phyloP scores from a whole-genome alignment of 1,284 basidiomycete species.

The Clitocybe nebularis region DNA sequence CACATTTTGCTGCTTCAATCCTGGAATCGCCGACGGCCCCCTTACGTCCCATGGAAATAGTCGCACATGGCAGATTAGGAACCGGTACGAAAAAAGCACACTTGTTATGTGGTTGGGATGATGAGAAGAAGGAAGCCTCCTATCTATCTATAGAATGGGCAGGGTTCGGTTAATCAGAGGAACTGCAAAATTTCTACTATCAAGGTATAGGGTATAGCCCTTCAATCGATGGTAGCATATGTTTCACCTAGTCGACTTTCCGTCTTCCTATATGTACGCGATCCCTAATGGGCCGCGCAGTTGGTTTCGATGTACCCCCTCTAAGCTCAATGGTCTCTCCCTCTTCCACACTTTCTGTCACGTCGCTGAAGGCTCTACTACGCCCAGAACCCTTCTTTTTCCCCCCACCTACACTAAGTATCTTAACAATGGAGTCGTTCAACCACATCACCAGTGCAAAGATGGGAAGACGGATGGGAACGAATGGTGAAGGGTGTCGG shows the following conservation, averaged over 20 bases:
- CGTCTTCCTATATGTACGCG: slow-evolving; percentile 30
- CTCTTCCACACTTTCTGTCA: slow-evolving; percentile 50
- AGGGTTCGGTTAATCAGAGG: slow-evolving; percentile 76
- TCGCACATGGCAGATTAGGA: slow-evolving; percentile 92
- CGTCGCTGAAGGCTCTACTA: slow-evolving; percentile 34
- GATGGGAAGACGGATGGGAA: slow-evolving; percentile 75
- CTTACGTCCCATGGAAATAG: slow-evolving; percentile 85
- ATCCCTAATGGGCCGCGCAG: slow-evolving; percentile 17
- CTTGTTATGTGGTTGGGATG: slow-evolving; percentile 85
- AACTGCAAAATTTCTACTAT: too few relatives aligned
- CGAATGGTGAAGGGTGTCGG: slow-evolving; percentile 64
- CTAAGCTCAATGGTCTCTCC: slow-evolving; percentile 31
- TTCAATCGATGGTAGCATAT: slow-evolving; percentile 2
- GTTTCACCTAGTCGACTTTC: slow-evolving; percentile 31
- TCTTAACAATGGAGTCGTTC: slow-evolving; percentile 66
- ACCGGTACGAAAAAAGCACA: slow-evolving; percentile 98
- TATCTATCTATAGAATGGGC: slow-evolving; percentile 91
- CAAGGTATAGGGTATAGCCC: too few relatives aligned
- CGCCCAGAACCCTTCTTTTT: slow-evolving; percentile 12
- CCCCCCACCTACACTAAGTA: slow-evolving; percentile 53
- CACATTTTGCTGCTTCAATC: slow-evolving; percentile 90
- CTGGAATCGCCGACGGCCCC: slow-evolving; percentile 57
- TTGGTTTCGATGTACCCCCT: slow-evolving; percentile 3
- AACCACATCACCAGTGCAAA: slow-evolving; percentile 70
- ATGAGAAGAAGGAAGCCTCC: slow-evolving; percentile 60